Percentiles rank a stretch among this genome's conserved stretches.
phyloP scores from a whole-genome alignment of 768 basidiomycete genomes.

The Megacollybia marginata region DNA sequence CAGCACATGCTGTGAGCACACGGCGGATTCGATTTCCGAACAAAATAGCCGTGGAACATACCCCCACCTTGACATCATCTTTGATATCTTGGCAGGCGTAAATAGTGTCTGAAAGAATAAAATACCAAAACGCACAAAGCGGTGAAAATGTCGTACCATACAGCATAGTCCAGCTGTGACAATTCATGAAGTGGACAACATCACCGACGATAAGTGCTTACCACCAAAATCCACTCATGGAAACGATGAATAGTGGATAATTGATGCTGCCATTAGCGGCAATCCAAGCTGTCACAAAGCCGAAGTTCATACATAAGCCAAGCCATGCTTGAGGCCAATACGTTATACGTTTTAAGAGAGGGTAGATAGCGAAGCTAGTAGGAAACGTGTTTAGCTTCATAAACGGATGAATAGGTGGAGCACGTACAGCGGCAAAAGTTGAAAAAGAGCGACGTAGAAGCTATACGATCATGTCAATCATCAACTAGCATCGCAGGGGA shows the following conservation, averaged over 20 bases:
- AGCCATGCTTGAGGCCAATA: conserved; percentile 61
- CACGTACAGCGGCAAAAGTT: conserved; percentile 37
- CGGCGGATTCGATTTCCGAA: conserved; percentile 56
- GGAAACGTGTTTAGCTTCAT: background rate
- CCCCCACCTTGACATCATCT: conserved; percentile 67
- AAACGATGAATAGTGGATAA: conserved; percentile 22
- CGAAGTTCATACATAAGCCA: conserved; percentile 52
- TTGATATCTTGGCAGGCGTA: conserved; percentile 76
- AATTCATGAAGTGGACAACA: background rate
- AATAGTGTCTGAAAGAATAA: conserved; percentile 41
- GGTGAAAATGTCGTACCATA: conserved; percentile 27
- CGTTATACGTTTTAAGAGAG: conserved; percentile 48
- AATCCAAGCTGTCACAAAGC: conserved; percentile 42
- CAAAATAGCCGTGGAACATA: conserved; percentile 70
- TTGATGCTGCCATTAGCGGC: conserved; percentile 27
- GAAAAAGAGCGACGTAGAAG: conserved; percentile 34
- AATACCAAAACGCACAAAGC: background rate
- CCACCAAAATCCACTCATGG: conserved; percentile 40
- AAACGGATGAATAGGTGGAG: background rate
- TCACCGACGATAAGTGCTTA: conserved; percentile 12
- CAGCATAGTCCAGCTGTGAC: conserved; percentile 39
- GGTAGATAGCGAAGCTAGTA: conserved; percentile 36
- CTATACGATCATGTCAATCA: conserved; percentile 14
- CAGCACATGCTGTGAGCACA: conserved; percentile 45
- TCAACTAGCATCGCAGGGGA: background rate